Base-by-base conservation (phyloP, 768 basidiomycete species). In the Phaffia tasmanica region DNA sequence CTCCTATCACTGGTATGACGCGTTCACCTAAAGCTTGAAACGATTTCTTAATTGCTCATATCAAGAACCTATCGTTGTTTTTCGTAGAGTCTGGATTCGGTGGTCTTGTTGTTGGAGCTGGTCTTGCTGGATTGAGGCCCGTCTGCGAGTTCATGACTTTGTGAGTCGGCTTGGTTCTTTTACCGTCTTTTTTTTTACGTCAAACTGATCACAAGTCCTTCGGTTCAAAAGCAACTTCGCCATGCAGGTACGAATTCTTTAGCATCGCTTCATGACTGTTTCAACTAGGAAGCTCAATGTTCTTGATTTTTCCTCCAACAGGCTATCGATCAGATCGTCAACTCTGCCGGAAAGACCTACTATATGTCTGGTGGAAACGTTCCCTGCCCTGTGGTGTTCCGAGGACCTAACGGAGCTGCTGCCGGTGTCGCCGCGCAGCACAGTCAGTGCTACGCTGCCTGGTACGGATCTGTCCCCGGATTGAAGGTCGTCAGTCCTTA, bases 341-440 rank as follows among this genome's bases (percentile, higher is more conserved):
- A 99, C 83, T 98, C 95, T n/a, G 95, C 88, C 64, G 95, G 90
- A 69, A 99, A 98, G 82, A 99, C 95, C 4, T 93, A 97, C 79
- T 99, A 99, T 83, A 99, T 99, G 95, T 98, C 95, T 49, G 95
- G 95, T 67, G 95, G 95, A 70, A 97, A 92, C 74, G 93, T 97
- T 21, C 89, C 92, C 15, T 98, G 94, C 80, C 92, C 95, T 27
- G 89, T 99, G 70, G 94, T 97, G 63, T 99, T 99, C 86, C 90
- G 95, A 79, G 95, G 95, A 62, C 95, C 95, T 69, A 99, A 99
- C 77, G 95, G 95, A 76, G 95, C 95, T 59, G 95, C 95, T 58
- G 78, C 93, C 60, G 95, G 95, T 82, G 95, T 99, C 50, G 95
- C 72, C 51, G 94, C 94, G 27, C 94, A 98, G 78, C 94, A 98